phyloP scores from a whole-genome alignment of 1,284 basidiomycete genomes.

The Leccinum subspadiceum region DNA sequence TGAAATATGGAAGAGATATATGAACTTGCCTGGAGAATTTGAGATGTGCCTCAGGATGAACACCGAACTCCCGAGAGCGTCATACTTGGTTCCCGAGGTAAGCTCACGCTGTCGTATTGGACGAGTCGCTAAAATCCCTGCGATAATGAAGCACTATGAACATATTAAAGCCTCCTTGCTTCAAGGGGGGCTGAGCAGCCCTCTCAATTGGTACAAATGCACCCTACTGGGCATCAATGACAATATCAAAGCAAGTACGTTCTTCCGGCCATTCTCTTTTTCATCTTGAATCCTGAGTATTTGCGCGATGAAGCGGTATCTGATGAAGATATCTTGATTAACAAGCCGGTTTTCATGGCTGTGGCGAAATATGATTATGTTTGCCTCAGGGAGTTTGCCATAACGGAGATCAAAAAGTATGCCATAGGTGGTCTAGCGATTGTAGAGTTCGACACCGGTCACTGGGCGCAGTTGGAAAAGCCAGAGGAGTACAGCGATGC shows the following conservation, averaged over 20 bases:
- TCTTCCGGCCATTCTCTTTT: not conserved
- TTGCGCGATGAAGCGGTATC: conserved; percentile 19
- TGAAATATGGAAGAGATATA: conserved; percentile 31
- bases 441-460: conserved; percentile 32
- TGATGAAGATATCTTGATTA: conserved; percentile 25
- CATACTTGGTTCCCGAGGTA: conserved; percentile 37
- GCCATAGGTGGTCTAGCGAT: conserved; percentile 28
- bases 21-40: conserved; percentile 34
- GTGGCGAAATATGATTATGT: conserved; percentile 32
- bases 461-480: conserved; percentile 32
- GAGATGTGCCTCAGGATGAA: conserved; percentile 31
- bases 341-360: conserved; percentile 32
- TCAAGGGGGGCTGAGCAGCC: conserved; percentile 30
- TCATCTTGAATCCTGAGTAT: not conserved
- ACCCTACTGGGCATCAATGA: conserved; percentile 26
- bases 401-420: conserved; percentile 27
- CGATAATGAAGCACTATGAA: conserved; percentile 27
- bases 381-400: conserved; percentile 22
- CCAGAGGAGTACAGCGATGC: conserved; percentile 31
- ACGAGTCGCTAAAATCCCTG: conserved; percentile 1
- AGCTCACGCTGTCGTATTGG: not conserved
- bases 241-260: conserved; percentile 23
- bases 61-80: conserved; percentile 21
- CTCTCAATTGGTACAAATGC: conserved; percentile 33
- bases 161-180: conserved; percentile 22